Base-by-base conservation (phyloP, 441 rosid genomes). In the Mallotus repandus region DNA sequence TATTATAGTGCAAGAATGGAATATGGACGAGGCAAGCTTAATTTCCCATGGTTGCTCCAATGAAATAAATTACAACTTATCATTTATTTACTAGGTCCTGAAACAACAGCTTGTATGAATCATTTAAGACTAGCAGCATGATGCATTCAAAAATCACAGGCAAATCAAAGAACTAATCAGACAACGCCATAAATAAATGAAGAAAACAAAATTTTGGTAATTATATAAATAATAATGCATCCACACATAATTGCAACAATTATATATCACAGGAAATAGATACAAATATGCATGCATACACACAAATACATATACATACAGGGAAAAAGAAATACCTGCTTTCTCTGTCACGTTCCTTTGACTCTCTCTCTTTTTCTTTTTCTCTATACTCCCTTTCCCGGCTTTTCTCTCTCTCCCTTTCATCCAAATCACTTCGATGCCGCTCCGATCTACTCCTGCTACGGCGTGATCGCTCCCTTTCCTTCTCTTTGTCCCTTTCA, bases 281-380 rank as follows among this genome's bases (percentile, higher is more conserved):
- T 38, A 38, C 7, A 38, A 16, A 16, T 10, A 53, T 16, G 56
- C 19, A 15, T 53, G 1, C 18, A n/a, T 1, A 71, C 29, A 19
- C 16, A 52, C 18, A 10, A 53, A 11, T 32, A 29, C 49, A 62
- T 32, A 8, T 7, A 18, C 29, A 48, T 32, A 48, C 2, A 32
- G 19, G 19, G 18, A 71, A n/a, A 25, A 35, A 58, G 6, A 38
- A 45, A 3, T 14, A 92, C 98, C 98, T 94, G 92, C 71, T 86
- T 71, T 86, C 96, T 87, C 89, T 87, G 48, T 90, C 97, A 2
- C 85, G 89, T 81, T 85, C 96, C 78, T 72, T 91, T 63, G 75
- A 59, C 74, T 89, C 97, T 79, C 72, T 80, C 70, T 90, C 98
- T 77, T 69, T 85, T 68, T 81, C 93, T 77, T 70, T 83, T 78